These are phyloP conservation scores for Mucor velutinosus DNA, from an alignment of 371 early-diverging fungal genomes.

Conservation along the genomic window DNA sequence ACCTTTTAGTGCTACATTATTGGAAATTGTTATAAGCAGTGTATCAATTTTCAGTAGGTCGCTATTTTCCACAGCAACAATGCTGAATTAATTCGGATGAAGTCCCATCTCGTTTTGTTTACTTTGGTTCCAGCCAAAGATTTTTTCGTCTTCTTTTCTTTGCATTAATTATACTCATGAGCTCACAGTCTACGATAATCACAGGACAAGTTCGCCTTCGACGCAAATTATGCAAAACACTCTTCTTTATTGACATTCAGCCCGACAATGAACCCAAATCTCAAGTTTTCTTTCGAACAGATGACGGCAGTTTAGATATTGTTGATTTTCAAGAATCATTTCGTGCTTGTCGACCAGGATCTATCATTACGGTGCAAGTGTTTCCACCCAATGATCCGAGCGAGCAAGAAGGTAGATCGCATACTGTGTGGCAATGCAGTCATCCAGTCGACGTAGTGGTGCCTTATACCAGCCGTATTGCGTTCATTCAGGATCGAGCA, in stretches of 20 bases:
- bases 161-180: background rate
- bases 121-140: too few relatives aligned
- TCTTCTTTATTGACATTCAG: conserved; percentile 58
- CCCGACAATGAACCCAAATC: conserved; percentile 29
- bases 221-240: conserved; percentile 41
- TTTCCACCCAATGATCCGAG: conserved; percentile 36
- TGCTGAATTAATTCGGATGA: too few relatives aligned
- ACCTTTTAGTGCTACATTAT: too few relatives aligned
- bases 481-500: conserved; percentile 50
- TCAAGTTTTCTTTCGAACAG: conserved; percentile 53
- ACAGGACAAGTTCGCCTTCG: conserved; percentile 53
- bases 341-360: conserved; percentile 40
- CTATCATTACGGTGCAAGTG: conserved; percentile 30
- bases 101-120: too few relatives aligned
- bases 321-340: conserved; percentile 31
- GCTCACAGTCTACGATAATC: background rate
- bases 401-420: conserved; percentile 31
- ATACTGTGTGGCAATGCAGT: conserved; percentile 48
- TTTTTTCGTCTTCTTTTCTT: background rate
- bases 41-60: too few relatives aligned
- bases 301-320: conserved; percentile 37
- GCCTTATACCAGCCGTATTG: conserved; percentile 23
- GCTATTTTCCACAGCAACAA: too few relatives aligned
- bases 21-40: too few relatives aligned
- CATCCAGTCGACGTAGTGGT: conserved; percentile 35